These are phyloP conservation scores for Chalciporus piperatus DNA, from an alignment of 768 basidiomycete species.

Conservation along the genomic window DNA sequence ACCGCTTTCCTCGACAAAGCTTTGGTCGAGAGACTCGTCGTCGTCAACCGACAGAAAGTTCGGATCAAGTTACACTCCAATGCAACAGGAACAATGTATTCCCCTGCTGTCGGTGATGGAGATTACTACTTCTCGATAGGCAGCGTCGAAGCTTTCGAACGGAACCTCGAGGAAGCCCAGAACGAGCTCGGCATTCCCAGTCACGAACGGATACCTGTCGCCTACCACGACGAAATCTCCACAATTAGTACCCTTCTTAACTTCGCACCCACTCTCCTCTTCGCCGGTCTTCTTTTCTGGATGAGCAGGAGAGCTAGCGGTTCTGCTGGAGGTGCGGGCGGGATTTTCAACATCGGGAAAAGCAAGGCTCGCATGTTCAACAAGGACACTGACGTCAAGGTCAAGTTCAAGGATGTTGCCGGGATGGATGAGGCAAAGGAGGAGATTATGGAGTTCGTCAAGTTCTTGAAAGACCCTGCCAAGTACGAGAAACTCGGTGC, in stretches of 20 bases:
- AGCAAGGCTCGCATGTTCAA: slow-evolving; percentile 94
- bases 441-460: slow-evolving; percentile 99
- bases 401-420: slow-evolving; percentile 94
- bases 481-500: slow-evolving; percentile 96
- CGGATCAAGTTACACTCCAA: slow-evolving; percentile 92
- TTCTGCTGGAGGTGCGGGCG: slow-evolving; percentile 65
- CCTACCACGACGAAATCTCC: slow-evolving; percentile 94
- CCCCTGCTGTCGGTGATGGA: slow-evolving; percentile 48
- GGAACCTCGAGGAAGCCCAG: slow-evolving; percentile 93
- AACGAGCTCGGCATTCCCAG: slow-evolving; percentile 87
- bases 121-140: slow-evolving; percentile 97
- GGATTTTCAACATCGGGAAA: slow-evolving; percentile 97
- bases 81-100: slow-evolving; percentile 77
- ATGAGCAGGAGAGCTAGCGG: slow-evolving; percentile 71
- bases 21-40: slow-evolving; percentile 88
- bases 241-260: slow-evolving; percentile 77
- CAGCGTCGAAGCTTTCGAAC: slow-evolving; percentile 94
- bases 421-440: slow-evolving; percentile 99
- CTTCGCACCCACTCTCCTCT: slow-evolving; percentile 92
- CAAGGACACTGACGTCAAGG: slow-evolving; percentile 91
- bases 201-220: slow-evolving; percentile 92
- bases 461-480: slow-evolving; percentile 93
- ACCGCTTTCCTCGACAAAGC: slow-evolving; percentile 96
- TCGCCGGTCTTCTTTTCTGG: slow-evolving; percentile 87
- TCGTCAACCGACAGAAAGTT: slow-evolving; percentile 87